These are phyloP conservation scores for Anastatica hierochuntica DNA, from an alignment of 345 rosid species.

Conservation along the genomic window DNA sequence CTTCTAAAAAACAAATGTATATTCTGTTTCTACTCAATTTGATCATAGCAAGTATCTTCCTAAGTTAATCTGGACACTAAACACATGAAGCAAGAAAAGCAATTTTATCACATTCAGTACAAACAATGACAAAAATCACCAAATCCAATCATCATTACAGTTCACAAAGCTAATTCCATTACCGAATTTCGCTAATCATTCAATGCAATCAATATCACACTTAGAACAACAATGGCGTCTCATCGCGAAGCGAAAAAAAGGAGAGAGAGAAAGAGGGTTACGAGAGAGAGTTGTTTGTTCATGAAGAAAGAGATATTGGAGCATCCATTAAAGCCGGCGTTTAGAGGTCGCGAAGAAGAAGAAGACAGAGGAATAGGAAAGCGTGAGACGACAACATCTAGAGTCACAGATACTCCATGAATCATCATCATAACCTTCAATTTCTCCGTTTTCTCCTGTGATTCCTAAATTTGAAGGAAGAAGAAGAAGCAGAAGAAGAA, in stretches of 20 bases:
- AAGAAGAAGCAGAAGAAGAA: too few relatives aligned
- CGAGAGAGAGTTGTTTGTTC: slow-evolving; percentile 48
- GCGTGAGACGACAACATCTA: slow-evolving; percentile 13
- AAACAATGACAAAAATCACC: too few relatives aligned
- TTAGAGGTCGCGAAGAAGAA: slow-evolving; percentile 15
- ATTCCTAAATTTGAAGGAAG: slow-evolving; percentile 9
- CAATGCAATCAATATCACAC: too few relatives aligned
- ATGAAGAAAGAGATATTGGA: slow-evolving; percentile 32
- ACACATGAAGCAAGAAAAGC: too few relatives aligned
- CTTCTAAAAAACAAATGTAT: neutral
- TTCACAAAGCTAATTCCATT: neutral
- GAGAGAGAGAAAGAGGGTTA: slow-evolving; percentile 12
- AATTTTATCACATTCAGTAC: too few relatives aligned
- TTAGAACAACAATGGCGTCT: slow-evolving; percentile 10
- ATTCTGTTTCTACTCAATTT: neutral
- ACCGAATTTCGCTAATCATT: neutral
- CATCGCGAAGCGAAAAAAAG: neutral
- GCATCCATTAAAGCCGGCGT: slow-evolving; percentile 29
- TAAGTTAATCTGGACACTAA: too few relatives aligned
- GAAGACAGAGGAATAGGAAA: slow-evolving; percentile 17
- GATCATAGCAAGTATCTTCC: neutral
- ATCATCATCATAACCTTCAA: slow-evolving; percentile 21
- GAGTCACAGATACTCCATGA: slow-evolving; percentile 22
- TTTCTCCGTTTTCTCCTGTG: slow-evolving; percentile 8
- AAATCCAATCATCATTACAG: neutral